A percentile compares a stretch with the other conserved stretches of the same genome.
Evolutionary conservation across 2,329 filamentous ascomycete species (phyloP).

Genomic region (Aspergillus sp.): DNA sequence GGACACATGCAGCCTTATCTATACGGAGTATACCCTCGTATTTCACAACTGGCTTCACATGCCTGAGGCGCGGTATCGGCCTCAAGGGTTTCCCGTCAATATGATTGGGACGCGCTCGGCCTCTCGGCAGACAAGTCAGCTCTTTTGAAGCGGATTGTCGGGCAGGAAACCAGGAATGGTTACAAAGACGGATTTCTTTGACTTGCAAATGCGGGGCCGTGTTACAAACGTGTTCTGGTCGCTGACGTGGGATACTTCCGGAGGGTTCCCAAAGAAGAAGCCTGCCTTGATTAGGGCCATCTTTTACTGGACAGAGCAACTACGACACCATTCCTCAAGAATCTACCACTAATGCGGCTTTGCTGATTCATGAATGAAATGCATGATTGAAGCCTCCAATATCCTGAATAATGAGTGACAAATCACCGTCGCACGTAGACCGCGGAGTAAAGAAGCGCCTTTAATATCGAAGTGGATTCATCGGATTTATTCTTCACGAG

Average conservation of each 20-base stretch:
- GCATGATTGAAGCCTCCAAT: not conserved
- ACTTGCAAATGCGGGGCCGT: not conserved
- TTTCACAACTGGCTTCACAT: not conserved
- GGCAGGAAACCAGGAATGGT: not conserved
- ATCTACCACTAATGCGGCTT: too few relatives aligned
- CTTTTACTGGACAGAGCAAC: not conserved
- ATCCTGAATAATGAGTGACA: not conserved
- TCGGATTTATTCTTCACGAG: not conserved
- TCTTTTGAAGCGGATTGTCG: not conserved
- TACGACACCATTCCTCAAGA: not conserved
- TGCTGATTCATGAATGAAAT: not conserved
- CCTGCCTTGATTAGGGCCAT: not conserved
- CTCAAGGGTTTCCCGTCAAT: not conserved
- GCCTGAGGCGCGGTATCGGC: not conserved
- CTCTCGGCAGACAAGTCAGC: not conserved
- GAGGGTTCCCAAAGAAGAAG: not conserved
- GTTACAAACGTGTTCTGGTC: not conserved
- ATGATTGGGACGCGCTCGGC: not conserved
- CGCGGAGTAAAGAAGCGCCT: constrained; percentile 1
- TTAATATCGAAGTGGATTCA: not conserved
- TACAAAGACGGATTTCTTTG: not conserved
- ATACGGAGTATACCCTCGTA: not conserved
- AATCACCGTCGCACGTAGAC: not conserved
- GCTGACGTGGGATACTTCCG: not conserved
- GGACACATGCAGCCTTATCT: not conserved